Percentiles rank a stretch among this genome's conserved stretches.
Conservation (phyloP, 306 rosid species). For the Urtica urens region DNA sequence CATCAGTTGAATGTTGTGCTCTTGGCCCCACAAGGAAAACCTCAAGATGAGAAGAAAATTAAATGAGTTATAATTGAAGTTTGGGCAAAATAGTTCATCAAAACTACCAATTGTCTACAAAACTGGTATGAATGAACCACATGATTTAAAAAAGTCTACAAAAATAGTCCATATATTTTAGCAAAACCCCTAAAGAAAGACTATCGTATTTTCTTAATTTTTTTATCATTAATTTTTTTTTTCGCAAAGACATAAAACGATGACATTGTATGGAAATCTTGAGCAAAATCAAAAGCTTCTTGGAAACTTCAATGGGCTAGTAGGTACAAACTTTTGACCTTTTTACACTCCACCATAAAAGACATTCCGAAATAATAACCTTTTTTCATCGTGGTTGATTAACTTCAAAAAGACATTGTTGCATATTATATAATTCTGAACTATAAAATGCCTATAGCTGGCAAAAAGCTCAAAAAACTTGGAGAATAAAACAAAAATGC, state of each 20-base stretch:
- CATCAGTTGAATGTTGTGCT: background rate
- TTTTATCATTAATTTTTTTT: background rate
- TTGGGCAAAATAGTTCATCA: conserved; percentile 1
- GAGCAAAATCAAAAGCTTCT: conserved; percentile 6
- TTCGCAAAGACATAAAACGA: background rate
- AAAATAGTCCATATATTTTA: background rate
- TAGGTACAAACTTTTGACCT: conserved; percentile 26
- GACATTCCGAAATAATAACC: conserved; percentile 16
- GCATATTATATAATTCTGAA: background rate
- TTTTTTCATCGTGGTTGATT: conserved; percentile 3
- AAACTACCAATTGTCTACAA: background rate
- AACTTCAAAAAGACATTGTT: conserved; percentile 8
- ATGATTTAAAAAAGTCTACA: conserved; percentile 2
- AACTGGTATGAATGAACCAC: background rate
- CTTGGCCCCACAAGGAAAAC: background rate
- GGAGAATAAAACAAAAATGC: conserved; percentile 28
- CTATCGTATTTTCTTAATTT: background rate
- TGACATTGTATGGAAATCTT: background rate
- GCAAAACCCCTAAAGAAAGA: conserved; percentile 11
- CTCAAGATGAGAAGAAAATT: conserved; percentile 2
- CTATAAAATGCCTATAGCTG: conserved; percentile 32
- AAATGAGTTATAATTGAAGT: background rate
- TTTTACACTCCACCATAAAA: conserved; percentile 24
- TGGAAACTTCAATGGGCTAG: conserved; percentile 22
- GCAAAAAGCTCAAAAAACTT: conserved; percentile 14